A percentile compares a stretch with the other conserved stretches of the same genome.
These are phyloP conservation scores for Russula ochroleuca DNA, from an alignment of 768 basidiomycete genomes.

Conservation along the genomic window DNA sequence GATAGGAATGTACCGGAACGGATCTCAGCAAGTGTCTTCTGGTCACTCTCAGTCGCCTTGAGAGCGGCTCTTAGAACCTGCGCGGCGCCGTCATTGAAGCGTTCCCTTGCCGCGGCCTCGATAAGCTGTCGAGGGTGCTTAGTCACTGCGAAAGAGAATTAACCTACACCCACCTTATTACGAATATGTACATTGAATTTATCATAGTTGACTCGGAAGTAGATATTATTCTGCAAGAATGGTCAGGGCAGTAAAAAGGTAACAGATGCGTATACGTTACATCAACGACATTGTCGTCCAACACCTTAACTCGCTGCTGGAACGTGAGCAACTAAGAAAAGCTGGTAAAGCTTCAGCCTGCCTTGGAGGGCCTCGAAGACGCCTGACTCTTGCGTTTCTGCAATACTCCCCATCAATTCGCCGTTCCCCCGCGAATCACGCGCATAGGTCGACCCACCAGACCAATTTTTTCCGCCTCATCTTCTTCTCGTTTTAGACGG, in stretches of 20 bases:
- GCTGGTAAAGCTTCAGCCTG: constrained; percentile 31
- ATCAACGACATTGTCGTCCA: constrained; percentile 60
- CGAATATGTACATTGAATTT: constrained; percentile 84
- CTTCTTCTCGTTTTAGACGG: constrained; percentile 63
- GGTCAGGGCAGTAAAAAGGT: constrained; percentile 1
- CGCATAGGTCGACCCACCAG: constrained; percentile 46
- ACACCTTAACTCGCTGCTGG: constrained; percentile 42
- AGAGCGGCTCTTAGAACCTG: constrained; percentile 67
- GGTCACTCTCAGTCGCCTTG: constrained; percentile 62
- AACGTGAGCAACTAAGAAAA: not conserved
- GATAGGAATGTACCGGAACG: constrained; percentile 50
- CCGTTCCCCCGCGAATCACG: not conserved
- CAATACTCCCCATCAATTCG: constrained; percentile 18
- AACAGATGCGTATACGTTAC: constrained; percentile 37
- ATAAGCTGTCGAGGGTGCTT: constrained; percentile 53
- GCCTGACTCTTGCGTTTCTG: constrained; percentile 59
- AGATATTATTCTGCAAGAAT: constrained; percentile 53
- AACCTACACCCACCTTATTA: constrained; percentile 58
- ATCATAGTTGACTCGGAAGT: constrained; percentile 86
- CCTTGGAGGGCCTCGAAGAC: constrained; percentile 52
- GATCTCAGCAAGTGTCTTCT: constrained; percentile 55
- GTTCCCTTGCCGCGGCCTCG: constrained; percentile 66
- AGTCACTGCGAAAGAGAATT: constrained; percentile 22
- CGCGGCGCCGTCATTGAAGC: constrained; percentile 74
- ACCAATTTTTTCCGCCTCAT: constrained; percentile 67